Conservation (phyloP, 176 grass and related monocot species). For the Eleusine coracana region DNA sequence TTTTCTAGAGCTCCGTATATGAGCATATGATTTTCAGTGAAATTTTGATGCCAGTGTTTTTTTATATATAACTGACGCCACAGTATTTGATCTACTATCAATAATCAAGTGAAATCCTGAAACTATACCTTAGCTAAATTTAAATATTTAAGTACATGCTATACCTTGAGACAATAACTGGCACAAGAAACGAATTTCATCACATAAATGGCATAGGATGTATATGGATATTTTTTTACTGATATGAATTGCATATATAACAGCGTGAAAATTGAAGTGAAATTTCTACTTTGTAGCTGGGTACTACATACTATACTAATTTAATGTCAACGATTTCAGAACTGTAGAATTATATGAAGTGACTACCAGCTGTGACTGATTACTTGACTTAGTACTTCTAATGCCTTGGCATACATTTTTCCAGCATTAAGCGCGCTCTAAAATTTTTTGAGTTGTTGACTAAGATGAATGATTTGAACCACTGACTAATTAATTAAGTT, state of each 20-base stretch:
- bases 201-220: background rate
- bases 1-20: slow-evolving; percentile 1
- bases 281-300: background rate
- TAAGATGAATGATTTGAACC: background rate
- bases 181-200: background rate
- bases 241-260: background rate
- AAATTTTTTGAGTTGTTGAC: background rate
- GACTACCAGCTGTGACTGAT: background rate
- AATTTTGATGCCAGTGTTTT: background rate
- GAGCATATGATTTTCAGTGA: background rate
- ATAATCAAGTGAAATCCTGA: slow-evolving; percentile 29
- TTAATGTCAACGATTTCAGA: background rate
- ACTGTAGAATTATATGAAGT: background rate
- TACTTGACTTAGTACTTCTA: background rate
- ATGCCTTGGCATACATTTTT: background rate
- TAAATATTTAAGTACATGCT: background rate
- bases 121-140: background rate
- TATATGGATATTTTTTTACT: background rate
- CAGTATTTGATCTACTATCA: background rate
- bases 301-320: background rate
- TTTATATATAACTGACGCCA: background rate
- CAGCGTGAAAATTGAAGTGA: background rate
- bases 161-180: background rate
- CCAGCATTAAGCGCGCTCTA: background rate
- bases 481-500: background rate